Evolutionary conservation across 192 early-diverging fungal species (phyloP), one percentile per base, ranked within the genome.

Genomic region (Pilobolus umbonatus): DNA sequence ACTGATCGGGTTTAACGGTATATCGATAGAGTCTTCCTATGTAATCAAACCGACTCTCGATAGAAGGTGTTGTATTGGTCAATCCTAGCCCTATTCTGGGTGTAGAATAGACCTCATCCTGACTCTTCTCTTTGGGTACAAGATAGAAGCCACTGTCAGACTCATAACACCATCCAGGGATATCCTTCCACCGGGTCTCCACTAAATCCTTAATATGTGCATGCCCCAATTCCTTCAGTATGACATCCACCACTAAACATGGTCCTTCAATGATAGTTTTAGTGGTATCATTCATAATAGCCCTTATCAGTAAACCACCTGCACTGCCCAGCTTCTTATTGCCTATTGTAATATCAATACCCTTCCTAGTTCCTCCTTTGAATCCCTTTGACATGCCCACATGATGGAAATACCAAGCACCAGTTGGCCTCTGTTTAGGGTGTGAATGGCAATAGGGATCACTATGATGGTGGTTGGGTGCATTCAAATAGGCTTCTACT

Each of bases 401-500:
- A 17, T 45, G 57, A 30, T 71, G 69, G 34, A 71, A 71, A 45
- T 50, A 61, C 69, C 69, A 71, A 9, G 25, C n/a, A 4, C 62
- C 60, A 2, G 42, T 19, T 28, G 21, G 11, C 15, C 40, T 36
- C 19, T 71, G 69, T 12, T 42, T 31, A 21, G 63, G 44, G 31
- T 65, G 63, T 2, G 36, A 52, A 29, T 71, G 69, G 0, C 50
- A 35, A 25, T 47, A 65, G 14, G 69, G 69, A 30, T 71, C 69
- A n/a, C n/a, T n/a, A n/a, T n/a, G n/a, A 4, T 28, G n/a, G 11
- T 65, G 63, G 21, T 60, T 29, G 8, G 28, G 22, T 1, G 58
- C 58, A 9, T 60, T 60, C 31, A 71, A 21, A 26, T 71, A 65
- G 2, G 24, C 51, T 62, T 71, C 69, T 2, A 65, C 62, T 32